A percentile compares a stretch with the other conserved stretches of the same genome.
phyloP scores from a whole-genome alignment of 2,329 filamentous ascomycete species.

The Alternaria alternata region DNA sequence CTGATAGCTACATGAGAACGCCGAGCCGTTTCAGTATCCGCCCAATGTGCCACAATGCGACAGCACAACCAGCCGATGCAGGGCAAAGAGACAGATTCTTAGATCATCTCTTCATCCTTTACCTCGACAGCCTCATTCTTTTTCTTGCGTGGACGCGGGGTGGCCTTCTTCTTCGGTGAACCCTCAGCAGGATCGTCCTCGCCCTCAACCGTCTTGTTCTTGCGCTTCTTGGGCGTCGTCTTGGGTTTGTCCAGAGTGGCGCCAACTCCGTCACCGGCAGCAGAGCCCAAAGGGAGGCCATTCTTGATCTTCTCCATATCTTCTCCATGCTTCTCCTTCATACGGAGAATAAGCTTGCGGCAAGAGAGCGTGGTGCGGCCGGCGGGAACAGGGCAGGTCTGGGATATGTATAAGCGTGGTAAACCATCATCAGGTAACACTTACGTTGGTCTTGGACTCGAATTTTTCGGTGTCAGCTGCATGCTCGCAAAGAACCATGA shows the following conservation, averaged over 20 bases:
- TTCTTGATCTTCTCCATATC: constrained; percentile 35
- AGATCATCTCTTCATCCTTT: constrained; percentile 4
- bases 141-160: constrained; percentile 18
- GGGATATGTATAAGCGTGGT: too few relatives aligned
- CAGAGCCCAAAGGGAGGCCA: constrained; percentile 9
- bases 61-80: neutral
- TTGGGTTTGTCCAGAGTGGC: constrained; percentile 15
- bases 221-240: constrained; percentile 27
- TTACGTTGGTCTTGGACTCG: constrained; percentile 26
- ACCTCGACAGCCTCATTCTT: constrained; percentile 14
- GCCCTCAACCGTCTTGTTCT: constrained; percentile 16
- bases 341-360: constrained; percentile 32
- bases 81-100: neutral
- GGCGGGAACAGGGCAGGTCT: constrained; percentile 13
- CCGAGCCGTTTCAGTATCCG: neutral
- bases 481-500: constrained; percentile 28
- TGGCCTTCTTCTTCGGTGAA: constrained; percentile 27
- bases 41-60: neutral
- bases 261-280: constrained; percentile 3
- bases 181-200: constrained; percentile 6
- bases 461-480: constrained; percentile 20
- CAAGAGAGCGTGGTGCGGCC: constrained; percentile 37
- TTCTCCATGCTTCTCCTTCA: constrained; percentile 35
- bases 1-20: neutral
- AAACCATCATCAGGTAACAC: neutral